These are phyloP conservation scores for Ramaria rubella DNA, from an alignment of 768 basidiomycete genomes.

Conservation along the genomic window DNA sequence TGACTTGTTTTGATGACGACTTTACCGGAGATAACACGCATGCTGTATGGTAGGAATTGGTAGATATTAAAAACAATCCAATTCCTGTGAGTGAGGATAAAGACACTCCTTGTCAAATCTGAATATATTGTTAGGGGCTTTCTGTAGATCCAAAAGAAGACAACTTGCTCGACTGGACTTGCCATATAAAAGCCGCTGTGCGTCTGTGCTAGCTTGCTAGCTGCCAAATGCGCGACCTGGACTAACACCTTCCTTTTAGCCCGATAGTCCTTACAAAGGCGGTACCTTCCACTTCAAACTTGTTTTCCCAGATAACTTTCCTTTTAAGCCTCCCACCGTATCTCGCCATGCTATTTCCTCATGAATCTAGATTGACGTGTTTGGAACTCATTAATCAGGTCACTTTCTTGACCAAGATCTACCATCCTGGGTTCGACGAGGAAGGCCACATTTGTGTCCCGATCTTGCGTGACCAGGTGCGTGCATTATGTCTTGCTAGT, in stretches of 20 bases:
- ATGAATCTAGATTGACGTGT: background rate
- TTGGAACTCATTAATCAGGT: conserved; percentile 42
- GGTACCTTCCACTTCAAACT: conserved; percentile 75
- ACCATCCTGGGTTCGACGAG: conserved; percentile 87
- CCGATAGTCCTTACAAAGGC: conserved; percentile 75
- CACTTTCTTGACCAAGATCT: conserved; percentile 78
- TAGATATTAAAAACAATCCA: conserved; percentile 53
- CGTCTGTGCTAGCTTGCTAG: conserved; percentile 21
- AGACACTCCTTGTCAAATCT: too few species aligned
- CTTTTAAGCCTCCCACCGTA: conserved; percentile 82
- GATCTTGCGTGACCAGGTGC: conserved; percentile 74
- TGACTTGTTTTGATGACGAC: background rate
- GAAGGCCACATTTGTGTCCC: conserved; percentile 83
- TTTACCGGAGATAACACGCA: background rate
- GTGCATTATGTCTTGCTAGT: background rate
- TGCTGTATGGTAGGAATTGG: conserved; percentile 49
- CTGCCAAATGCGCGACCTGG: conserved; percentile 8
- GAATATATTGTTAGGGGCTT: conserved; percentile 65
- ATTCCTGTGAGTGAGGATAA: conserved; percentile 50
- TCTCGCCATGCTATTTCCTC: conserved; percentile 15
- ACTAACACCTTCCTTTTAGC: conserved; percentile 29
- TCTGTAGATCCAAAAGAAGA: conserved; percentile 57
- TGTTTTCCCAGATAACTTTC: conserved; percentile 70
- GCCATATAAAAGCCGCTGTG: conserved; percentile 68
- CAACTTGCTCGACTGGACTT: conserved; percentile 74